Evolutionary conservation across 441 rosid genomes (phyloP), one percentile per base, ranked within the genome.

Genomic region (Bocquillonia castaneifolia): DNA sequence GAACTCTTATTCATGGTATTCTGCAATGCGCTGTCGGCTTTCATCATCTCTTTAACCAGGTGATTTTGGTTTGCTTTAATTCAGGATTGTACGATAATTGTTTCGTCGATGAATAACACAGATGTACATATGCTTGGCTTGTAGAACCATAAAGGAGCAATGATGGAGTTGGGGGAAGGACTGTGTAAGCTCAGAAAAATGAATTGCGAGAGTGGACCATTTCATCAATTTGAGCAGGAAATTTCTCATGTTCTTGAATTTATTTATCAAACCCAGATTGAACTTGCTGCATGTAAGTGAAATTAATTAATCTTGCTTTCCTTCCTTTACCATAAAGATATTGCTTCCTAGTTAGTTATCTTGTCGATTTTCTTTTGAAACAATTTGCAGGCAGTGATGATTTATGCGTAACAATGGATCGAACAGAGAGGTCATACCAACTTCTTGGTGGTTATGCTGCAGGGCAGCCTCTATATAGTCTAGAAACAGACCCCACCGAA

Each of bases 131-230:
- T 31, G 26, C 26, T 39, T 60, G 63, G 26, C 26, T 39, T 60
- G 63, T 67, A 83, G 95, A 90, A 92, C 70, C 97, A 93, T 74
- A 88, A 79, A 72, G 98, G 96, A 67, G 96, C 97, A 2, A 93
- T 93, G 98, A 86, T 93, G 92, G 96, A 90, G 83, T 70, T 92
- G 55, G 98, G 97, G 64, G 98, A 90, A 69, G 97, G 98, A 44
- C 65, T 93, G 0, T 82, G 94, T 60, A 93, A 88, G 81, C 89
- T 93, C 50, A 85, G 86, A 78, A 90, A 89, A 81, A 82, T 93
- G 94, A 74, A 90, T 68, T 86, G 87, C 50, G 69, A 73, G 44
- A 72, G 76, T 10, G 97, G 96, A 15, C 93, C 96, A 0, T 87
- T 93, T 69, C 81, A 78, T 61, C 84, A 79, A 37, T 90, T 93